Percentiles rank a stretch among this genome's conserved stretches.
Conservation (phyloP, 2,329 filamentous ascomycete species). For the Cytospora piceicola region DNA sequence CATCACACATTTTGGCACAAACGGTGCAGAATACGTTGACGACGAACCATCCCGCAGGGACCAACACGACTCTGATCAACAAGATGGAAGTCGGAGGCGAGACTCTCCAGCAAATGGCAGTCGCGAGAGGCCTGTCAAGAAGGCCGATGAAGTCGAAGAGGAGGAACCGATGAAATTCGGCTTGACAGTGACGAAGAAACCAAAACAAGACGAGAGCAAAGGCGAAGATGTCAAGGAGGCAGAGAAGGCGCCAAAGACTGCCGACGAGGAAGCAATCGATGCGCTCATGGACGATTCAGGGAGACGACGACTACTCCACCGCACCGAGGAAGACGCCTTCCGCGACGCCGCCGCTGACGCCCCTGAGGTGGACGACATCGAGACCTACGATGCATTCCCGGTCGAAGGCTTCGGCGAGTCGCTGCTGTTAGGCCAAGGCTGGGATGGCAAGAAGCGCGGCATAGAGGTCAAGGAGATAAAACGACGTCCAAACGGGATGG, state of each 20-base stretch:
- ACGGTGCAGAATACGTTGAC: slow-evolving; percentile 27
- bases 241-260: slow-evolving; percentile 35
- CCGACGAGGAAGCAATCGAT: slow-evolving; percentile 63
- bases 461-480: slow-evolving; percentile 67
- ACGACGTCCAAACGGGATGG: slow-evolving; percentile 77
- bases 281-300: slow-evolving; percentile 63
- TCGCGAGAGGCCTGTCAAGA: slow-evolving; percentile 21
- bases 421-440: slow-evolving; percentile 90
- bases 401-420: slow-evolving; percentile 95
- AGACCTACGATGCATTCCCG: slow-evolving; percentile 85
- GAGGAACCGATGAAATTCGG: slow-evolving; percentile 46
- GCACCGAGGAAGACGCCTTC: slow-evolving; percentile 71
- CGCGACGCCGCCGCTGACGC: slow-evolving; percentile 70
- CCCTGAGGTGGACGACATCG: slow-evolving; percentile 75
- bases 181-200: slow-evolving; percentile 40
- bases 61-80: slow-evolving; percentile 4
- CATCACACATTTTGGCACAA: slow-evolving; percentile 30
- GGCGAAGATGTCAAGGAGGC: slow-evolving; percentile 52
- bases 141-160: slow-evolving; percentile 38
- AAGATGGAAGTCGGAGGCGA: slow-evolving; percentile 12
- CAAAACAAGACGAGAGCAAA: slow-evolving; percentile 39
- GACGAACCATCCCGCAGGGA: slow-evolving; percentile 8
- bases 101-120: slow-evolving; percentile 2
- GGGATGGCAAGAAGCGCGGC: slow-evolving; percentile 71
- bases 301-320: slow-evolving; percentile 55